Base-by-base conservation (phyloP, 768 basidiomycete genomes). In the Tephrocybe sp. region DNA sequence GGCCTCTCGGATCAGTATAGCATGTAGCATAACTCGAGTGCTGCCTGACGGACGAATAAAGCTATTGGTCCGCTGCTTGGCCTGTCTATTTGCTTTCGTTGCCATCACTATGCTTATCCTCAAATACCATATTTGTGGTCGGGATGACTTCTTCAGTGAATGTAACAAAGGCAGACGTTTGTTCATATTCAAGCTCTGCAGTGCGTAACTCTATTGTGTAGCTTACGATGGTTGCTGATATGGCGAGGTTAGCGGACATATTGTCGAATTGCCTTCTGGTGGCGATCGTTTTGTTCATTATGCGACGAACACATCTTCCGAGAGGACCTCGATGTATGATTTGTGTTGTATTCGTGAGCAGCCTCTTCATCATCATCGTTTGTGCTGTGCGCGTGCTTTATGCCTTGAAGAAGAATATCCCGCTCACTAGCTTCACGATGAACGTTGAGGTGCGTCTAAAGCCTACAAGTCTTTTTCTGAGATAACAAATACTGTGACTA, bases 1-100 rank as follows among this genome's bases (percentile, higher is more conserved):
- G 60, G n/a, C 58, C 18, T 54, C 54, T 6, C 44, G 57, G 40
- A 59, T 61, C 22, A 59, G 58, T 24, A 57, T 61, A 18, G 54
- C 53, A 21, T 59, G 54, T 42, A 57, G 56, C 18, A 53, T 61
- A 25, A 42, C 56, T 8, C 54, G 56, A 23, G 44, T 61, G 9
- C 30, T 57, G 4, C 58, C 54, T 1, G 21, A 22, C 15, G 50
- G 47, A 36, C 13, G 45, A n/a, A 43, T 47, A 8, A 38, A 21
- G 19, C 6, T 38, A 9, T 38, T 38, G 18, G 37, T 38, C 6
- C 37, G 37, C 19, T 38, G 37, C 5, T 9, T 38, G 37, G 12
- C 16, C 18, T 38, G 16, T n/a, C 7, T 38, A 5, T 38, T 38
- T 27, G 19, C 45, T 11, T 22, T 52, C 18, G 42, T 16, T n/a